A percentile compares a stretch with the other conserved stretches of the same genome.
Conservation (phyloP, 352 stramenopile genomes). For the Pythium apleroticum region DNA sequence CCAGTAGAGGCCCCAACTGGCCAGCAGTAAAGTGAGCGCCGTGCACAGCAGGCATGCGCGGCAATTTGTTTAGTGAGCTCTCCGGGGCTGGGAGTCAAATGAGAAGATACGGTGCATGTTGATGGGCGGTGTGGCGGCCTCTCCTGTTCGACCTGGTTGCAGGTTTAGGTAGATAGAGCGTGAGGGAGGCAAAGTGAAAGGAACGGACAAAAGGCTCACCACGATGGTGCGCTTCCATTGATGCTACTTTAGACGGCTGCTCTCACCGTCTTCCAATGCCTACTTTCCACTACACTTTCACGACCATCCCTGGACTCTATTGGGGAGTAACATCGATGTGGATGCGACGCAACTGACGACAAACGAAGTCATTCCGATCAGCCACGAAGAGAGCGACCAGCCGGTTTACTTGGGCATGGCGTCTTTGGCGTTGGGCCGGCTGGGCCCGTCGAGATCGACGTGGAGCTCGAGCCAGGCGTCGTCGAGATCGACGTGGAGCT, state of each 20-base stretch:
- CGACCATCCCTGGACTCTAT: background rate
- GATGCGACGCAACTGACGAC: too few species aligned
- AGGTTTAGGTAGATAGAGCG: too few species aligned
- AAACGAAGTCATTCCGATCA: background rate
- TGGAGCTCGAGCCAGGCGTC: background rate
- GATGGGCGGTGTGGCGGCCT: too few species aligned
- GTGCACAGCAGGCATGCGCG: slow-evolving; percentile 1
- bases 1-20: background rate
- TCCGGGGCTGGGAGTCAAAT: background rate
- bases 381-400: background rate
- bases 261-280: background rate
- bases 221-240: background rate
- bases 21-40: slow-evolving; percentile 1
- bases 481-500: background rate
- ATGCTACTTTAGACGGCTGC: background rate
- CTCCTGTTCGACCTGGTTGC: too few species aligned
- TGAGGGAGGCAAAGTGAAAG: too few species aligned
- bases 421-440: background rate
- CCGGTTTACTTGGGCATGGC: background rate
- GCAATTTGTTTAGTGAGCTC: background rate
- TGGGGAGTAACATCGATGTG: background rate
- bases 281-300: background rate
- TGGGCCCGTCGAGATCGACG: background rate
- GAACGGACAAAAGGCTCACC: background rate
- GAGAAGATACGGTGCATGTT: slow-evolving; percentile 7